Conservation (phyloP, 192 early-diverging fungal species). For the Coemansia asiatica region DNA sequence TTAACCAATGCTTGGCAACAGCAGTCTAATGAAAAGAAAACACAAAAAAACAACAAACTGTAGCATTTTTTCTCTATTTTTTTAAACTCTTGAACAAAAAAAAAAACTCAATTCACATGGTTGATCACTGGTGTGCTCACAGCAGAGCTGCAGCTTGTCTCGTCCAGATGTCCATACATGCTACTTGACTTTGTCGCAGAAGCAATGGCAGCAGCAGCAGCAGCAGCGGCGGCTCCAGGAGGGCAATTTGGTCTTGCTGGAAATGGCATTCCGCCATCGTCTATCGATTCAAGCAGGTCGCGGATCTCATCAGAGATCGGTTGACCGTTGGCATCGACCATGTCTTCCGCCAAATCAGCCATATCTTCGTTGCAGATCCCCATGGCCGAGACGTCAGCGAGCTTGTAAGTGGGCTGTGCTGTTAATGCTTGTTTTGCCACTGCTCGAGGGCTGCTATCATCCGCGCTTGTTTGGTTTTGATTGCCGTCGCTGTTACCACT, state of each 20-base stretch:
- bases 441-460: no score
- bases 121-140: slow-evolving; percentile 44
- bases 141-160: slow-evolving; percentile 18
- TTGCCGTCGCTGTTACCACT: background rate
- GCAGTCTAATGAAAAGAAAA: slow-evolving; percentile 16
- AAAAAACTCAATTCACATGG: slow-evolving; percentile 20
- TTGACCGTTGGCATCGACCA: slow-evolving; percentile 17
- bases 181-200: background rate
- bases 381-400: background rate
- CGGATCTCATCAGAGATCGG: slow-evolving; percentile 41
- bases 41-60: background rate
- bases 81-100: background rate
- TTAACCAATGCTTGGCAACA: slow-evolving; percentile 84
- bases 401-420: background rate
- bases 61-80: background rate
- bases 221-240: background rate
- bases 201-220: background rate
- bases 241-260: background rate
- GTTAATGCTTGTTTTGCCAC: background rate
- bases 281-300: slow-evolving; percentile 44
- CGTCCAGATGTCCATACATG: slow-evolving; percentile 1
- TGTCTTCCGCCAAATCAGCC: background rate
- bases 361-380: background rate
- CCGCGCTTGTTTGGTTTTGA: background rate
- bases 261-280: slow-evolving; percentile 9